These are phyloP conservation scores for Paraconiothyrium sp. DNA, from an alignment of 2,329 filamentous ascomycete species.

Conservation along the genomic window DNA sequence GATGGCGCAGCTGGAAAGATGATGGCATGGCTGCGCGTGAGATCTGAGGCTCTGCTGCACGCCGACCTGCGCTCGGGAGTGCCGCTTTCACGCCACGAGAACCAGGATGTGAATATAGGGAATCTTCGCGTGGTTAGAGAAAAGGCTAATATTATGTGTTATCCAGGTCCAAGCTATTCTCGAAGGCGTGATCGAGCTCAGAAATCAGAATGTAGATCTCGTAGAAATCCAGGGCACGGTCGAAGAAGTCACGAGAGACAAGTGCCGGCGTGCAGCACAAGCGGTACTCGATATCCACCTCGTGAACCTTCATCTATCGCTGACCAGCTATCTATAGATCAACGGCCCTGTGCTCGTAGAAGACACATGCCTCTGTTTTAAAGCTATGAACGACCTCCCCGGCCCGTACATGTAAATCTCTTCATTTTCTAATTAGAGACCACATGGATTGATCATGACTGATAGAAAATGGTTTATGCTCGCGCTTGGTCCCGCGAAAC, in stretches of 20 bases:
- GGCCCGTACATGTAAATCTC: constrained; percentile 88
- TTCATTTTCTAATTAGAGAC: neutral
- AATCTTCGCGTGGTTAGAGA: neutral
- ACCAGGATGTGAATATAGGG: neutral
- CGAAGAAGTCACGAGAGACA: constrained; percentile 89
- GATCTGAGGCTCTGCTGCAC: constrained; percentile 16
- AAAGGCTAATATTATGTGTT: neutral
- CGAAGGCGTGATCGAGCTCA: constrained; percentile 73
- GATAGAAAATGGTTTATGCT: constrained; percentile 92
- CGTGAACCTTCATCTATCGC: constrained; percentile 1
- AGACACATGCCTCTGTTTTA: constrained; percentile 94
- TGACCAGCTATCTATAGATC: constrained; percentile 61
- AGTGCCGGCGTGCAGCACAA: constrained; percentile 83
- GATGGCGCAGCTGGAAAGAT: constrained; percentile 9
- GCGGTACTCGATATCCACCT: constrained; percentile 61
- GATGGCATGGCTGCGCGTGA: neutral
- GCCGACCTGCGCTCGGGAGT: constrained; percentile 5
- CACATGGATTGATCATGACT: constrained; percentile 12
- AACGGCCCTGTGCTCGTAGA: constrained; percentile 91
- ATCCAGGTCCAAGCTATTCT: constrained; percentile 79
- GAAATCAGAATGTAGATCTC: constrained; percentile 79
- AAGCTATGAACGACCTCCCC: constrained; percentile 87
- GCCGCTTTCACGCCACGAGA: constrained; percentile 12
- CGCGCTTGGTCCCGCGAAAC: constrained; percentile 79
- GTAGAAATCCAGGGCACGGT: constrained; percentile 91